Evolutionary conservation across 208 protist species (phyloP).

Genomic region (Herpetomonas samuelpessoai): DNA sequence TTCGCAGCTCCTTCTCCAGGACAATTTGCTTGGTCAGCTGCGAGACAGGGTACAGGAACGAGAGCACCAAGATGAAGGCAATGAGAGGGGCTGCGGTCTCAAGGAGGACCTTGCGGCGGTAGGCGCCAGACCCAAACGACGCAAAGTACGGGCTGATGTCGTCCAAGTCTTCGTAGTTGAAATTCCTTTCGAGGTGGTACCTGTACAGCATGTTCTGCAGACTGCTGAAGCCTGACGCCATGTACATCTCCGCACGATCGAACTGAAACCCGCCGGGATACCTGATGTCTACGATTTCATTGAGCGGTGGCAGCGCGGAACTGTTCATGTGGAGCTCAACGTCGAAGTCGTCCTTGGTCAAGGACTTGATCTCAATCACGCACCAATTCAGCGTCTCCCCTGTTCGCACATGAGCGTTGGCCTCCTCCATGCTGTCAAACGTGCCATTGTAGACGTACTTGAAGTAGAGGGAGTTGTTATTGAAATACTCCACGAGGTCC

Average conservation of each 20-base stretch:
- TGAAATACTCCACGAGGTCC: conserved; percentile 30
- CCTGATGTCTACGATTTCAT: conserved; percentile 14
- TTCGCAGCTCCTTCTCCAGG: conserved; percentile 55
- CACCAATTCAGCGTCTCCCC: conserved; percentile 21
- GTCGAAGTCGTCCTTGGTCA: conserved; percentile 33
- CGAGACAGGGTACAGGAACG: conserved; percentile 54
- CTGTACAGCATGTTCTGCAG: conserved; percentile 38
- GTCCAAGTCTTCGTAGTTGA: conserved; percentile 17
- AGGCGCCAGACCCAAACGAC: conserved; percentile 27
- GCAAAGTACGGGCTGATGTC: conserved; percentile 17
- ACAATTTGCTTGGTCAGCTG: conserved; percentile 47
- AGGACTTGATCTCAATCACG: conserved; percentile 35
- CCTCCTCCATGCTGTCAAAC: conserved; percentile 35
- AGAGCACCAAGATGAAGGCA: conserved; percentile 40
- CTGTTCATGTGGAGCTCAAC: conserved; percentile 43
- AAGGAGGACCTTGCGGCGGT: conserved; percentile 45
- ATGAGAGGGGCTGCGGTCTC: conserved; percentile 27
- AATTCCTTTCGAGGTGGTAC: conserved; percentile 20
- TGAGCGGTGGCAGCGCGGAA: conserved; percentile 29
- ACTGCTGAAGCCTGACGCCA: conserved; percentile 41
- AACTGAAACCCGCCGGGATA: conserved; percentile 37
- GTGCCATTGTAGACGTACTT: conserved; percentile 34
- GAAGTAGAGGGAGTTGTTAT: conserved; percentile 27
- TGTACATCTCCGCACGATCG: conserved; percentile 38
- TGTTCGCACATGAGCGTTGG: conserved; percentile 8